A percentile compares a stretch with the other conserved stretches of the same genome.
These are phyloP conservation scores for Lentinula sp. DNA, from an alignment of 768 basidiomycete genomes.

Conservation along the genomic window DNA sequence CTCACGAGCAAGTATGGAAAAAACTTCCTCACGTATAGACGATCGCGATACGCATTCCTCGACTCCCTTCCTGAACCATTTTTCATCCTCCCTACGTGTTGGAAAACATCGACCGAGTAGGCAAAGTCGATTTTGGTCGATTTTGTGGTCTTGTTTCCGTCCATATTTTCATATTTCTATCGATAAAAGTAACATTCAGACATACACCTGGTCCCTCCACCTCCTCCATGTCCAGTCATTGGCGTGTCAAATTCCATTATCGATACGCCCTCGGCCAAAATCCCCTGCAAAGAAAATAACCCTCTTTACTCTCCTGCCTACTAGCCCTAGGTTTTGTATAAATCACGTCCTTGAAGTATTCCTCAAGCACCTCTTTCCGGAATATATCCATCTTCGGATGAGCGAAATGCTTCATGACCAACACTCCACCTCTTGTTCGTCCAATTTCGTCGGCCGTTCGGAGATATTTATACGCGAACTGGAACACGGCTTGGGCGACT, in stretches of 20 bases:
- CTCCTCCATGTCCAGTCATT: too few relatives aligned
- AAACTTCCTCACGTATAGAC: too few relatives aligned
- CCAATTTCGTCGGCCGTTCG: conserved; percentile 38
- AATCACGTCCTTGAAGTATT: conserved; percentile 60
- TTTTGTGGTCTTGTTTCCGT: too few relatives aligned
- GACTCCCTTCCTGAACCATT: too few relatives aligned
- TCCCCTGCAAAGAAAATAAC: conserved; percentile 82
- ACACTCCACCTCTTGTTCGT: conserved; percentile 38
- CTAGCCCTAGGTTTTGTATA: conserved; percentile 82
- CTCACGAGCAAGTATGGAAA: too few relatives aligned
- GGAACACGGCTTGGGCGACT: conserved; percentile 68
- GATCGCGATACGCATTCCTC: too few relatives aligned
- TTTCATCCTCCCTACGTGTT: too few relatives aligned
- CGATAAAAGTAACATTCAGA: too few relatives aligned
- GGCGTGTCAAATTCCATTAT: not conserved
- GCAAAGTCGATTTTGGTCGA: too few relatives aligned
- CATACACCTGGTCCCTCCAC: too few relatives aligned
- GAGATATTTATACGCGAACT: conserved; percentile 56
- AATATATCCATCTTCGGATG: conserved; percentile 73
- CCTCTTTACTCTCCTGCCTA: conserved; percentile 71
- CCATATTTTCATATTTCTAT: too few relatives aligned
- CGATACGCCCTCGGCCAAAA: conserved; percentile 18
- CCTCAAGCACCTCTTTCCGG: conserved; percentile 46
- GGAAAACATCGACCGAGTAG: too few relatives aligned
- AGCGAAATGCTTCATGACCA: conserved; percentile 78